These are phyloP conservation scores for Paramarasmius palmivorus DNA, from an alignment of 1,284 basidiomycete species.

Conservation along the genomic window DNA sequence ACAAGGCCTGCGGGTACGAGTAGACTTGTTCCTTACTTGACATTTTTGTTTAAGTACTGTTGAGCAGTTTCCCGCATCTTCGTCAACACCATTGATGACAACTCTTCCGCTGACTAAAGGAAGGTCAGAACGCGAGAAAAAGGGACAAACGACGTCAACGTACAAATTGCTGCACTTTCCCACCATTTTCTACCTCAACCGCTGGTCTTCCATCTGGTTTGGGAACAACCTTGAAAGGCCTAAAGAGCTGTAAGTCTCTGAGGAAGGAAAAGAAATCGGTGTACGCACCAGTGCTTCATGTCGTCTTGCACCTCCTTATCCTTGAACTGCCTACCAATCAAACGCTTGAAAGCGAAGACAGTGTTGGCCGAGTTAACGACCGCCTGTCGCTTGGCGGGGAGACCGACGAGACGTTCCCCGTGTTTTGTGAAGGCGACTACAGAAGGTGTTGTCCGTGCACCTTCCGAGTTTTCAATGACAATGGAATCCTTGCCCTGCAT, in stretches of 20 bases:
- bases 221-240: conserved; percentile 82
- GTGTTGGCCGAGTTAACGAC: conserved; percentile 97
- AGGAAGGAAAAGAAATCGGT: conserved; percentile 10
- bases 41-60: conserved; percentile 88
- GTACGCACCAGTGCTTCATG: conserved; percentile 71
- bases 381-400: conserved; percentile 96
- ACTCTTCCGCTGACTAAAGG: conserved; percentile 75
- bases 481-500: conserved; percentile 96
- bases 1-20: neutral
- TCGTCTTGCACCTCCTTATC: conserved; percentile 92
- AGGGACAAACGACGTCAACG: conserved; percentile 27
- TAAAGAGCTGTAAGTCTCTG: conserved; percentile 25
- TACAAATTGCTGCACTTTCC: conserved; percentile 68
- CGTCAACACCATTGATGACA: conserved; percentile 83
- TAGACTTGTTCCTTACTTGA: conserved; percentile 78
- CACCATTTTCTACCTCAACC: conserved; percentile 79
- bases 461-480: conserved; percentile 98
- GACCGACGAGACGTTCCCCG: conserved; percentile 90
- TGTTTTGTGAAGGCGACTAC: conserved; percentile 98
- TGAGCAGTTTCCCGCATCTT: conserved; percentile 98
- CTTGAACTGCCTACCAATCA: conserved; percentile 92
- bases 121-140: conserved; percentile 7
- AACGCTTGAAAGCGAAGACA: conserved; percentile 94
- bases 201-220: conserved; percentile 73
- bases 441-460: conserved; percentile 96